These are phyloP conservation scores for Cyberlindnera japonica DNA, from an alignment of 805 yeast species.

Conservation along the genomic window DNA sequence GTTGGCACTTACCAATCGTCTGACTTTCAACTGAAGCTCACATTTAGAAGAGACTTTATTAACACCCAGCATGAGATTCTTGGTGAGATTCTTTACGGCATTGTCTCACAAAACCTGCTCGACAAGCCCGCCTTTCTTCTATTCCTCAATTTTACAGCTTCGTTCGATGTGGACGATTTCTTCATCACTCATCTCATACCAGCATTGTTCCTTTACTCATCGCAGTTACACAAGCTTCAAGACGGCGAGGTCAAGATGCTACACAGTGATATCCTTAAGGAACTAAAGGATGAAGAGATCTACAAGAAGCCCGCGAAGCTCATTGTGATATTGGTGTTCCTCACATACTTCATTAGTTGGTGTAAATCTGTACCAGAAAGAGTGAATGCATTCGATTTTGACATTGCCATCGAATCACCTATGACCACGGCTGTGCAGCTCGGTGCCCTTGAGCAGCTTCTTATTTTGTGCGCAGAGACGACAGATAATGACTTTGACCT, in stretches of 20 bases:
- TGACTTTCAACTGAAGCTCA: slow-evolving; percentile 44
- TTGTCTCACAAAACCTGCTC: slow-evolving; percentile 37
- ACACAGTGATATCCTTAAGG: slow-evolving; percentile 36
- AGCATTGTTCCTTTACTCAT: slow-evolving; percentile 44
- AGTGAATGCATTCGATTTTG: slow-evolving; percentile 47
- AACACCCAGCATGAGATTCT: slow-evolving; percentile 66
- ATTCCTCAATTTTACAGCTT: slow-evolving; percentile 43
- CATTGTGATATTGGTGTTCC: slow-evolving; percentile 46
- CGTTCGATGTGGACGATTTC: slow-evolving; percentile 56
- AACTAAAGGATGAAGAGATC: slow-evolving; percentile 39
- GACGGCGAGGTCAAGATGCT: slow-evolving; percentile 37
- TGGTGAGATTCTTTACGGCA: slow-evolving; percentile 59
- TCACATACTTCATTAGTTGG: slow-evolving; percentile 62
- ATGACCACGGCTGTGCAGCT: slow-evolving; percentile 53
- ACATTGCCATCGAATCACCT: slow-evolving; percentile 52
- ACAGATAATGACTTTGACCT: slow-evolving; percentile 41
- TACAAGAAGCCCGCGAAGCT: slow-evolving; percentile 47
- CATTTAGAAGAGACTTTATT: slow-evolving; percentile 59
- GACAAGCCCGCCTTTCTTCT: slow-evolving; percentile 34
- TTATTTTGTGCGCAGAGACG: slow-evolving; percentile 60
- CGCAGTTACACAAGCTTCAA: slow-evolving; percentile 33
- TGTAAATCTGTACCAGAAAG: slow-evolving; percentile 49
- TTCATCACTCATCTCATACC: slow-evolving; percentile 66
- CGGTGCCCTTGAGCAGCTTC: slow-evolving; percentile 69
- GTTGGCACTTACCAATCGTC: slow-evolving; percentile 46